phyloP scores from a whole-genome alignment of 2,329 filamentous ascomycete genomes.

The Monosporascus sp. region DNA sequence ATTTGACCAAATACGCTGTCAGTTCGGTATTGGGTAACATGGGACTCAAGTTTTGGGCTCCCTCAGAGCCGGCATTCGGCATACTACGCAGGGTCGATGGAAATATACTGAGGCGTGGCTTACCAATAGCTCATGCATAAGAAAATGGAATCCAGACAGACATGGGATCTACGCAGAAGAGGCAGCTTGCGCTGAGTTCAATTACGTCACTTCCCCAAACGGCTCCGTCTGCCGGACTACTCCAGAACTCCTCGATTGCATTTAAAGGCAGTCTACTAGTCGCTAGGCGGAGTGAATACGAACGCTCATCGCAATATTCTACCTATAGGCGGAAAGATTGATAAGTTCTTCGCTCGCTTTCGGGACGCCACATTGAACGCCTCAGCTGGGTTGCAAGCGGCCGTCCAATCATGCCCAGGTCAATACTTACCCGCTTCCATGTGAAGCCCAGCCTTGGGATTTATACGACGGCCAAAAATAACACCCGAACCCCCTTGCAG shows the following conservation, averaged over 20 bases:
- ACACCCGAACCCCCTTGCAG: background rate
- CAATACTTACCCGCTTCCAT: background rate
- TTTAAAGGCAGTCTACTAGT: background rate
- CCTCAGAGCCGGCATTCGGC: no score
- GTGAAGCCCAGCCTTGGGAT: background rate
- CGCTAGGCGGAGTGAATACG: background rate
- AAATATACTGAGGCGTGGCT: background rate
- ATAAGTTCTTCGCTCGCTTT: background rate
- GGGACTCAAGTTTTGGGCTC: no score
- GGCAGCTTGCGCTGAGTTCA: background rate
- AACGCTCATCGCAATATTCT: background rate
- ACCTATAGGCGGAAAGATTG: background rate
- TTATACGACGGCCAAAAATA: background rate
- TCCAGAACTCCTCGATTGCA: background rate
- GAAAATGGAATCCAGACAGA: background rate
- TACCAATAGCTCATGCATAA: background rate
- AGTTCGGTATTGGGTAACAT: no score
- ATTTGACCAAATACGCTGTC: no score
- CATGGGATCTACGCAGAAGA: background rate
- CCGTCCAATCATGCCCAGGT: background rate
- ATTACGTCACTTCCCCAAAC: background rate
- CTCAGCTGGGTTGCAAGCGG: background rate
- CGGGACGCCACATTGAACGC: slow-evolving; percentile 4
- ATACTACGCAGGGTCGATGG: no score
- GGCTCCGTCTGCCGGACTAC: background rate